A percentile compares a stretch with the other conserved stretches of the same genome.
phyloP scores from a whole-genome alignment of 148 eudicot genomes.

The Chenopodium suecicum region DNA sequence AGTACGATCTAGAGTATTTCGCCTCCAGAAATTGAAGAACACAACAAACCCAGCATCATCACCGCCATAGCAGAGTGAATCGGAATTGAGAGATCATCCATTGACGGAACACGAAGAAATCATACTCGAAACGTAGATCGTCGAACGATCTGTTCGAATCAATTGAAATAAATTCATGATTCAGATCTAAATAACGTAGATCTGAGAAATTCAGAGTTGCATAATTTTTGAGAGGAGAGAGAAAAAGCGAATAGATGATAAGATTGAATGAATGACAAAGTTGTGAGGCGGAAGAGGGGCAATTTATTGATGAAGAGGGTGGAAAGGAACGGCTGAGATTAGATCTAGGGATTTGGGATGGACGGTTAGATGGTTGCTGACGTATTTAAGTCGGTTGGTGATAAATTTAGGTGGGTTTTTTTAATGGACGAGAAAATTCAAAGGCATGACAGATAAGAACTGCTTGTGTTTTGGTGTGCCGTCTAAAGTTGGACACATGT shows the following conservation, averaged over 20 bases:
- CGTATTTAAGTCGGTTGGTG: conserved; percentile 21
- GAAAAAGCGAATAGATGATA: neutral
- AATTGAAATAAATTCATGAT: neutral
- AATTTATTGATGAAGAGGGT: conserved; percentile 15
- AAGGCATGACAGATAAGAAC: conserved; percentile 1
- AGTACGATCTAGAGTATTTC: neutral
- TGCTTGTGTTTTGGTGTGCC: conserved; percentile 3
- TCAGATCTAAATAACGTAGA: neutral
- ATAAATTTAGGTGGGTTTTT: neutral
- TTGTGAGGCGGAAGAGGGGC: neutral
- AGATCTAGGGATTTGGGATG: neutral
- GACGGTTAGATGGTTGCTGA: conserved; percentile 22
- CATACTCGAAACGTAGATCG: conserved; percentile 13
- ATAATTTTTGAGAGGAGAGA: neutral
- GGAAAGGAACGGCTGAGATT: conserved; percentile 19
- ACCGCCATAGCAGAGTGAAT: neutral
- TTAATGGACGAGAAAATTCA: conserved; percentile 26
- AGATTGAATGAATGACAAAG: neutral
- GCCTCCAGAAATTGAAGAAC: neutral
- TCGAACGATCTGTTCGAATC: neutral
- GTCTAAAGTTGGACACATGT: conserved; percentile 8
- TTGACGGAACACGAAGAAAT: neutral
- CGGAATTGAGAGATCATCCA: neutral
- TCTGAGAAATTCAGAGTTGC: conserved; percentile 1
- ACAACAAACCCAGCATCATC: neutral